These are phyloP conservation scores for Aspergillus brasiliensis DNA, from an alignment of 2,329 filamentous ascomycete genomes.

Conservation along the genomic window DNA sequence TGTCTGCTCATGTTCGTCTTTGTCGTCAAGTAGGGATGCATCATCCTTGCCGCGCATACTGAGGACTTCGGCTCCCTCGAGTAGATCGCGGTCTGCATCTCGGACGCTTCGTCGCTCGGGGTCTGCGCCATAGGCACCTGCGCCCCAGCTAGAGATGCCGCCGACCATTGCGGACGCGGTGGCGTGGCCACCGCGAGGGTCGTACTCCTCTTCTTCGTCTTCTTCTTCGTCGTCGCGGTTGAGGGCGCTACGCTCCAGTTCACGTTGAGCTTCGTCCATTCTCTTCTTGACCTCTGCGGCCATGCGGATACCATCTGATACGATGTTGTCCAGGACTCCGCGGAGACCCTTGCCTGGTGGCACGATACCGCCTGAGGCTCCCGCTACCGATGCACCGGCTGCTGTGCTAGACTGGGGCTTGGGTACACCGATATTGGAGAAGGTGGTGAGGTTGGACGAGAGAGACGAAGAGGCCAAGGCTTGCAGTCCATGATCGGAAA, in stretches of 20 bases:
- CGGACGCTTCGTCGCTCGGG: slow-evolving; percentile 58
- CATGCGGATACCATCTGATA: slow-evolving; percentile 94
- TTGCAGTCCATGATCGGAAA: slow-evolving; percentile 65
- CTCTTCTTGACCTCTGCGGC: slow-evolving; percentile 86
- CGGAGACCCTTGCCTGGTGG: slow-evolving; percentile 74
- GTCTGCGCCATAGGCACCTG: slow-evolving; percentile 55
- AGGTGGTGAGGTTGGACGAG: slow-evolving; percentile 78
- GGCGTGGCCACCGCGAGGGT: slow-evolving; percentile 32
- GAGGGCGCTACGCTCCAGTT: slow-evolving; percentile 80
- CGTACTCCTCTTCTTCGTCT: slow-evolving; percentile 69
- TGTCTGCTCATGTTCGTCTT: slow-evolving; percentile 18
- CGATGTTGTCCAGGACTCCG: slow-evolving; percentile 94
- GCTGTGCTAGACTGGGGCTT: slow-evolving; percentile 42
- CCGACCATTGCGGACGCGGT: slow-evolving; percentile 34
- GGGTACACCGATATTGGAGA: slow-evolving; percentile 67
- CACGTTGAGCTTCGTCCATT: slow-evolving; percentile 94
- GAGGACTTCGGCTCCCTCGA: slow-evolving; percentile 72
- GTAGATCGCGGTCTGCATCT: slow-evolving; percentile 59
- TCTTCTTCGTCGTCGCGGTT: slow-evolving; percentile 68
- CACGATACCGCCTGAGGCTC: slow-evolving; percentile 61
- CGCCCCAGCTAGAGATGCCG: slow-evolving; percentile 41
- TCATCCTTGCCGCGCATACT: slow-evolving; percentile 42
- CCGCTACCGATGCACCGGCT: slow-evolving; percentile 46
- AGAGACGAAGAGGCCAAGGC: slow-evolving; percentile 52
- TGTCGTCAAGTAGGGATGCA: slow-evolving; percentile 31